phyloP scores from a whole-genome alignment of 352 stramenopile genomes.

The Blastocystis sp. region DNA sequence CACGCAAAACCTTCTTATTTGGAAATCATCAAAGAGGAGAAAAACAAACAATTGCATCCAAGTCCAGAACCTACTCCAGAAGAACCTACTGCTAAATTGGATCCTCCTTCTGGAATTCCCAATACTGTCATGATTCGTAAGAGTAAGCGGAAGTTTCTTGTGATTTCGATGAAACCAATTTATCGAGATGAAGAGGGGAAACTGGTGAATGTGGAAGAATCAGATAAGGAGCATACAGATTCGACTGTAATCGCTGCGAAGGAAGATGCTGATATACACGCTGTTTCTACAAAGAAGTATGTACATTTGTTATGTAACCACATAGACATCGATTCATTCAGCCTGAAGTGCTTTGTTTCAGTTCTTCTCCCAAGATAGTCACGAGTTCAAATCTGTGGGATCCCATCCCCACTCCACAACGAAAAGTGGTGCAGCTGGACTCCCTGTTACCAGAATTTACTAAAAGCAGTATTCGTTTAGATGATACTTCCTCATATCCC shows the following conservation, averaged over 20 bases:
- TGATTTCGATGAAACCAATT: not conserved
- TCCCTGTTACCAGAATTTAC: not conserved
- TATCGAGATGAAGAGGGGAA: not conserved
- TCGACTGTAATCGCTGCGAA: not conserved
- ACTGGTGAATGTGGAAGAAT: not conserved
- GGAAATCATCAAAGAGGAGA: conserved; percentile 27
- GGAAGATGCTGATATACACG: not conserved
- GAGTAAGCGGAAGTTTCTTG: conserved; percentile 37
- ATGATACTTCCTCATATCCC: not conserved
- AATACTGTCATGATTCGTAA: conserved; percentile 47
- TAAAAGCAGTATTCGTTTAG: not conserved
- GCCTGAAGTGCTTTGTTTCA: not conserved
- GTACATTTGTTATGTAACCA: not conserved
- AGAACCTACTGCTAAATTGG: not conserved
- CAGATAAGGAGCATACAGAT: not conserved
- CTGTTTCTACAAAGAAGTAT: conserved; percentile 16
- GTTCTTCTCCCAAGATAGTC: not conserved
- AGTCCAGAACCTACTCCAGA: not conserved
- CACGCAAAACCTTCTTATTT: conserved; percentile 56
- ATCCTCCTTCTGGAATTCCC: not conserved
- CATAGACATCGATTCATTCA: conserved; percentile 54
- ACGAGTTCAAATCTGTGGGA: not conserved
- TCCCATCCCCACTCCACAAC: not conserved
- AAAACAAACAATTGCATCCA: not conserved
- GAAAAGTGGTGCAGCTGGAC: not conserved